Base-by-base conservation (phyloP, 2,329 filamentous ascomycete species). In the Paecilomyces fulvus region DNA sequence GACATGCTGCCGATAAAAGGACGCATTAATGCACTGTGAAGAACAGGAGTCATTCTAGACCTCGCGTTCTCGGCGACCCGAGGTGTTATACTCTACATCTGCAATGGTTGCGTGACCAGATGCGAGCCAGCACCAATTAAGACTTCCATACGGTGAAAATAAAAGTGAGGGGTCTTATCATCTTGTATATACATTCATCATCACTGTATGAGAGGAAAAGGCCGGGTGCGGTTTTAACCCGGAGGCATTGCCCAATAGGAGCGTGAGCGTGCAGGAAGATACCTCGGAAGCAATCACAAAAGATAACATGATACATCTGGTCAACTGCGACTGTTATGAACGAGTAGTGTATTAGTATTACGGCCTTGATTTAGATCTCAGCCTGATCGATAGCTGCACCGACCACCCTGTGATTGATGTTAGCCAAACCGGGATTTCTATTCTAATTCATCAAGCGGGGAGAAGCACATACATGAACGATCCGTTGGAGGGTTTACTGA, bases 401-500 rank as follows among this genome's bases (percentile, higher is more conserved):
- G 37, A 20, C 8, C 20, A 17, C 37, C 37, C 37, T 43, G n/a
- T 8, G 8, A n/a, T 10, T 17, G 4, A 10, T 3, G 37, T 43
- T 43, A 43, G 37, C 37, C n/a, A 43, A 43, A 43, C 12, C n/a
- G 2, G 7, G 20, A 17, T n/a, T 17, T 20, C 33, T 6, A 17
- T 17, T 17, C 6, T 43, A 43, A 3, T 5, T 2, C 25, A 28
- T 28, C 4, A 7, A 28, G 25, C 25, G 4, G 25, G 48, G 48
- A 5, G 4, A 8, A 25, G 46, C 49, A 67, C 70, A 58, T 73
- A 75, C 73, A 75, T 57, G 59, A 75, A 75, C 2, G 73, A 73
- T 14, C 73, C 73, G 57, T 74, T 75, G 5, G 73, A 75, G 0
- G 94, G 94, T 72, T 89, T 87, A 68, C 89, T 95, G 51, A 95